Base-by-base conservation (phyloP, 1,284 basidiomycete species). In the Papiliotrema fonsecae region DNA sequence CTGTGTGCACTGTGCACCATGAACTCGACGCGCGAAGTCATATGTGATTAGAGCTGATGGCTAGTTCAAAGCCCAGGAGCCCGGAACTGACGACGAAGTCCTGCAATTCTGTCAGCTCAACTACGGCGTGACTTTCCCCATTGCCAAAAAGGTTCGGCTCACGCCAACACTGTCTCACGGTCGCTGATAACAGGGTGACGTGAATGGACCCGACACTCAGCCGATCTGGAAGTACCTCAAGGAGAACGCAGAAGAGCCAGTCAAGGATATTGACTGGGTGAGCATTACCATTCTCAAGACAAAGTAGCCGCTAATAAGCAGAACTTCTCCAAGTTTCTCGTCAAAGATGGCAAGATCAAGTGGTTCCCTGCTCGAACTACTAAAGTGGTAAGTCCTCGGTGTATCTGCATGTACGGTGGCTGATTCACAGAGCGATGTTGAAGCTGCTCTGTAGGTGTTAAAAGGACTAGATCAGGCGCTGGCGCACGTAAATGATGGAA, bases 111-210 rank as follows among this genome's bases (percentile, higher is more conserved):
- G 71, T 58, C 67, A 83, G 62, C 64, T 81, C 56, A 90, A 90
- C 76, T 84, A 89, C 64, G 87, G 87, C 26, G 87, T 91, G 19
- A 81, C 79, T 6, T 91, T 91, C 77, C 86, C 86, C 6, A 77
- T 91, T 47, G 87, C 88, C 81, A 85, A 83, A 75, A 91, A 90
- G 67, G 62, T 60, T 41, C 30, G 75, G 53, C 2, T 3, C 32
- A 2, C 27, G 27, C 30, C 22, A 14, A 21, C 24, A 43, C 13
- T 16, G 16, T 18, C 18, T 43, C 5, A 27, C 18, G 22, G n/a
- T 18, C 5, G 19, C 42, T 25, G 5, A 27, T 10, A 32, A 6
- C 38, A 73, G 68, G 70, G 49, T 32, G 76, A 78, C 51, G 77
- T 78, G 32, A 78, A 78, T 55, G 77, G 77, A 9, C 56, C 62